phyloP scores from a whole-genome alignment of 768 basidiomycete genomes.

The Suillus spraguei region DNA sequence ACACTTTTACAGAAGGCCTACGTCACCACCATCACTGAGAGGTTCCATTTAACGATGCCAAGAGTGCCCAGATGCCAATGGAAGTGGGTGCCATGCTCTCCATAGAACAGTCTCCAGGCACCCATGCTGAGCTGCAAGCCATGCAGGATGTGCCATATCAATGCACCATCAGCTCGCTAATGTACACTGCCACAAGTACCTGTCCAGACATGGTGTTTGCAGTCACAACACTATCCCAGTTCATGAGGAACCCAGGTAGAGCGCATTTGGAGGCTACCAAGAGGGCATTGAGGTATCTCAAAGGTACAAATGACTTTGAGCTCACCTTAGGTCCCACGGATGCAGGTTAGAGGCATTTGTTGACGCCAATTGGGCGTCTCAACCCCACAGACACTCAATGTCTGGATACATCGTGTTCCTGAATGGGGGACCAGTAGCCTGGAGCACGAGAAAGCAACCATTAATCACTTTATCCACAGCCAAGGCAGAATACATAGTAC shows the following conservation, averaged over 20 bases:
- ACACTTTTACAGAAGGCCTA: slow-evolving; percentile 24
- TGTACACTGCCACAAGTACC: slow-evolving; percentile 17
- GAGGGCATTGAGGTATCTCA: slow-evolving; percentile 19
- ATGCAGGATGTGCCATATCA: slow-evolving; percentile 12
- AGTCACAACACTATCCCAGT: slow-evolving; percentile 22
- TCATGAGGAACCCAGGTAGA: slow-evolving; percentile 22
- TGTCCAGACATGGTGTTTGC: slow-evolving; percentile 29
- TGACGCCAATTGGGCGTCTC: slow-evolving; percentile 29
- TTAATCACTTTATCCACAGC: slow-evolving; percentile 27
- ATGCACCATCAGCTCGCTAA: slow-evolving; percentile 13
- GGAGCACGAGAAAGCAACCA: slow-evolving; percentile 24
- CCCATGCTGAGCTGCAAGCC: no score
- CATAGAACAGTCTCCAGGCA: slow-evolving; percentile 8
- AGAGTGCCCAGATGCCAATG: slow-evolving; percentile 24
- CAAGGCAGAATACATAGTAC: slow-evolving; percentile 31
- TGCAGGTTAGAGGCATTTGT: slow-evolving; percentile 12
- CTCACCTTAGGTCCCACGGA: neutral
- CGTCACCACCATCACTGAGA: slow-evolving; percentile 19
- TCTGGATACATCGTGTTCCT: slow-evolving; percentile 27
- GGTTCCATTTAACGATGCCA: slow-evolving; percentile 26
- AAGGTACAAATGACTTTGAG: neutral
- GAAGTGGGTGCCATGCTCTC: slow-evolving; percentile 13
- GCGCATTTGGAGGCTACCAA: slow-evolving; percentile 27
- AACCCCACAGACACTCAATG: slow-evolving; percentile 25
- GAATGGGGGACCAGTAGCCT: slow-evolving; percentile 11